Evolutionary conservation across 176 grass and related monocot species (phyloP).

Genomic region (Phragmites australis): DNA sequence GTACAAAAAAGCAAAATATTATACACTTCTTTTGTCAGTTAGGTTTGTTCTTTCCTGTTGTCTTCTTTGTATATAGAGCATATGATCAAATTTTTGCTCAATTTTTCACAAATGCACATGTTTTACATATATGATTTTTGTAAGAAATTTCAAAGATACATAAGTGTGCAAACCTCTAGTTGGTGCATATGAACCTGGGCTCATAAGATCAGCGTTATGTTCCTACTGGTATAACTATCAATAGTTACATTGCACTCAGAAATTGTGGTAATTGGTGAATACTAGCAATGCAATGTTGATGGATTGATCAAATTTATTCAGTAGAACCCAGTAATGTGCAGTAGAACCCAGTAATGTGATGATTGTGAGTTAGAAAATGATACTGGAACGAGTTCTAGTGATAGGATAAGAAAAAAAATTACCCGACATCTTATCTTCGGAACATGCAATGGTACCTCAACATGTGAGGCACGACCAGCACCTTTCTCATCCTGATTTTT

Average conservation of each 20-base stretch:
- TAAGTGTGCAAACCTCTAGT: too few relatives aligned
- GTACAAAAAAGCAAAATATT: background rate
- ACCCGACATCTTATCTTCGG: constrained; percentile 95
- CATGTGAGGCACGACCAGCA: constrained; percentile 46
- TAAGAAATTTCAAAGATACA: background rate
- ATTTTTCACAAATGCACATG: background rate
- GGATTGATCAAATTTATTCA: constrained; percentile 9
- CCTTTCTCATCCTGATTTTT: constrained; percentile 55
- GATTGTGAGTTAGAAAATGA: constrained; percentile 19
- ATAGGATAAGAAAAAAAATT: constrained; percentile 59
- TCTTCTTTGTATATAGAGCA: background rate
- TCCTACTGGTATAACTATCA: constrained; percentile 4
- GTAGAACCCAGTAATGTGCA: constrained; percentile 15
- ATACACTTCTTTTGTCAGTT: background rate
- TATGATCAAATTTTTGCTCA: background rate
- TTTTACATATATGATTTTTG: background rate
- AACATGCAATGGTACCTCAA: constrained; percentile 55
- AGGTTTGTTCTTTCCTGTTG: background rate
- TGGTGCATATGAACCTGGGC: too few relatives aligned
- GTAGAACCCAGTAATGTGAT: constrained; percentile 20
- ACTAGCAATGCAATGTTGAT: constrained; percentile 9
- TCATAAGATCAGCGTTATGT: background rate
- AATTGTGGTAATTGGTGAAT: background rate
- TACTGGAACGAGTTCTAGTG: constrained; percentile 29
- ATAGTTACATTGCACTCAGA: background rate